A percentile compares a stretch with the other conserved stretches of the same genome.
phyloP scores from a whole-genome alignment of 2,329 filamentous ascomycete species.

The Myriosclerotinia scirpicola region DNA sequence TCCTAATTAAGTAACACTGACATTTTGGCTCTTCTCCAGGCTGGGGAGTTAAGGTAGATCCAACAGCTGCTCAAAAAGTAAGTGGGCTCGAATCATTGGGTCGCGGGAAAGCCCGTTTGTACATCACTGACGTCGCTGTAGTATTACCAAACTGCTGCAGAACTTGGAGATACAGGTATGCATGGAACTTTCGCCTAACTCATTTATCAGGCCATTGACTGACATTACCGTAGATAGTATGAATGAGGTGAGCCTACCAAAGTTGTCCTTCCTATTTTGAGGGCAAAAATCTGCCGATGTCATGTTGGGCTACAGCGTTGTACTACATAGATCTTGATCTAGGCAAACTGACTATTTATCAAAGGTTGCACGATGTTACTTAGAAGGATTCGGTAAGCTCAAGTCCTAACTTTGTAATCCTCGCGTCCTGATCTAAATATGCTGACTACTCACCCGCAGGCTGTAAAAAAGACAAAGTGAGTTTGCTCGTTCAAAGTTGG shows the following conservation, averaged over 20 bases:
- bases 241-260: constrained; percentile 67
- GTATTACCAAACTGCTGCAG: constrained; percentile 98
- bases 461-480: constrained; percentile 96
- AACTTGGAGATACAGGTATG: constrained; percentile 82
- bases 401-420: constrained; percentile 9
- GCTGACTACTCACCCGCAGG: constrained; percentile 18
- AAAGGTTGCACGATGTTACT: constrained; percentile 77
- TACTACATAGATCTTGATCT: constrained; percentile 23
- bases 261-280: not conserved
- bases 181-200: constrained; percentile 28
- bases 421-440: constrained; percentile 19
- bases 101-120: constrained; percentile 31
- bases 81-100: constrained; percentile 39
- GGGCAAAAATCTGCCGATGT: constrained; percentile 12
- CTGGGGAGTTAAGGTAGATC: constrained; percentile 87
- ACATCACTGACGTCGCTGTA: constrained; percentile 47
- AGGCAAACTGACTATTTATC: constrained; percentile 18
- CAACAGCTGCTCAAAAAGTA: constrained; percentile 76
- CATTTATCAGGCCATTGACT: constrained; percentile 28
- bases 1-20: constrained; percentile 22
- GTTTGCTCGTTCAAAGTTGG: constrained; percentile 42
- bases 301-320: constrained; percentile 2
- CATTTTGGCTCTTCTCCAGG: constrained; percentile 16
- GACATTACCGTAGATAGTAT: constrained; percentile 69
- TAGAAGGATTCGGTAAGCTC: constrained; percentile 78